phyloP scores from a whole-genome alignment of 2,329 filamentous ascomycete species.

The Hortaea sp. region DNA sequence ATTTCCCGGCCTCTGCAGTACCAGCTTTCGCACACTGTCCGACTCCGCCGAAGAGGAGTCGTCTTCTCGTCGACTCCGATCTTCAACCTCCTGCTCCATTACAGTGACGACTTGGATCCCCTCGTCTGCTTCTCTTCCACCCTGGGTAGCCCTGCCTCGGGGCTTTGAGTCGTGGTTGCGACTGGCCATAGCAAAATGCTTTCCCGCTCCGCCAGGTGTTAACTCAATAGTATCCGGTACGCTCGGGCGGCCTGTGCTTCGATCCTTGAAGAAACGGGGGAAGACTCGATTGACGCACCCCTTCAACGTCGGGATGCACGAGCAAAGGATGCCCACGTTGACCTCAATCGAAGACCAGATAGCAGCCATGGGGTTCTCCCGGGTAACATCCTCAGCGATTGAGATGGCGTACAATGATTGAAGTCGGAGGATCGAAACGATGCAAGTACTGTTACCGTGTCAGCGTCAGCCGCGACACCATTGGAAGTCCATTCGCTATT shows the following conservation, averaged over 20 bases:
- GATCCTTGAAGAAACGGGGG: conserved; percentile 13
- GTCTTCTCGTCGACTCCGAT: not conserved
- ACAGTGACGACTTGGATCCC: conserved; percentile 15
- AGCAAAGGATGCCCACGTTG: conserved; percentile 28
- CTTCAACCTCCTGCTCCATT: conserved; percentile 11
- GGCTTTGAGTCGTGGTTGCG: not conserved
- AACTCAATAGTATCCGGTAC: not conserved
- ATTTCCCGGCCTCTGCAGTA: not conserved
- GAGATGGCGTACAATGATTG: conserved; percentile 20
- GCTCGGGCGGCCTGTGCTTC: not conserved
- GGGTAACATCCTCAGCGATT: conserved; percentile 17
- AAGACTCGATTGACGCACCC: conserved; percentile 19
- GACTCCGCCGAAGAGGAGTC: not conserved
- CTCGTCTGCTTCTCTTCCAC: conserved; percentile 11
- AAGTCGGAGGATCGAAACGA: conserved; percentile 25
- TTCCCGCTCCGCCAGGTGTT: not conserved
- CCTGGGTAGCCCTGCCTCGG: not conserved
- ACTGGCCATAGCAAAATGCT: not conserved
- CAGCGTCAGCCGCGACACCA: conserved; percentile 12
- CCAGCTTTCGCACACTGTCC: not conserved
- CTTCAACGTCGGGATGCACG: conserved; percentile 30
- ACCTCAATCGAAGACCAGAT: conserved; percentile 28
- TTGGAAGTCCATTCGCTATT: conserved; percentile 2
- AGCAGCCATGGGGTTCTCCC: conserved; percentile 24
- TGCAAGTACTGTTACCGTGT: conserved; percentile 13